Percentiles rank a stretch among this genome's conserved stretches.
These are phyloP conservation scores for Phaeosphaeria sp. DNA, from an alignment of 2,329 filamentous ascomycete genomes.

Conservation along the genomic window DNA sequence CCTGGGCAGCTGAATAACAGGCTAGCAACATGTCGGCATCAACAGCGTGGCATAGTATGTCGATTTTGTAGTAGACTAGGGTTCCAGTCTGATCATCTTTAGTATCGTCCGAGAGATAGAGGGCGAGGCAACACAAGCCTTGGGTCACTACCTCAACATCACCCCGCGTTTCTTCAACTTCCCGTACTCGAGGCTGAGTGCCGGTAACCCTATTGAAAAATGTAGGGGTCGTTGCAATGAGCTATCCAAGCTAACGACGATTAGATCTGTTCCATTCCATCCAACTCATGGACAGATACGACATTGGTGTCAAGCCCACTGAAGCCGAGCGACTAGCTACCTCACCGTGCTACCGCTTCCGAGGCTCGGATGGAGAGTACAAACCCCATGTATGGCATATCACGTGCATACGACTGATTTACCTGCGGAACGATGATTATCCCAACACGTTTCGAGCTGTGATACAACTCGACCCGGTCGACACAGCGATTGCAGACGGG, in stretches of 20 bases:
- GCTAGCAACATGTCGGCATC: background rate
- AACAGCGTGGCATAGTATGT: slow-evolving; percentile 4
- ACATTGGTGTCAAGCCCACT: background rate
- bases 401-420: slow-evolving; percentile 6
- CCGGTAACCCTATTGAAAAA: background rate
- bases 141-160: slow-evolving; percentile 12
- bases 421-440: background rate
- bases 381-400: slow-evolving; percentile 6
- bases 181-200: slow-evolving; percentile 1
- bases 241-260: background rate
- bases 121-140: slow-evolving; percentile 11
- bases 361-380: background rate
- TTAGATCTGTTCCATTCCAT: slow-evolving; percentile 4
- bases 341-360: slow-evolving; percentile 1
- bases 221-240: background rate
- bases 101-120: slow-evolving; percentile 12
- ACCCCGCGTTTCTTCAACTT: slow-evolving; percentile 14
- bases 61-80: background rate
- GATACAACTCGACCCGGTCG: slow-evolving; percentile 7
- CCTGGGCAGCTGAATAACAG: background rate
- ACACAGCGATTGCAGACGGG: slow-evolving; percentile 3
- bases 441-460: background rate
- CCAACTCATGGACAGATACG: slow-evolving; percentile 9
- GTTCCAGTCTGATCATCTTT: background rate
- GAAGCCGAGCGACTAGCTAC: slow-evolving; percentile 1